These are phyloP conservation scores for Pythium diclinum DNA, from an alignment of 352 stramenopile genomes.

Conservation along the genomic window DNA sequence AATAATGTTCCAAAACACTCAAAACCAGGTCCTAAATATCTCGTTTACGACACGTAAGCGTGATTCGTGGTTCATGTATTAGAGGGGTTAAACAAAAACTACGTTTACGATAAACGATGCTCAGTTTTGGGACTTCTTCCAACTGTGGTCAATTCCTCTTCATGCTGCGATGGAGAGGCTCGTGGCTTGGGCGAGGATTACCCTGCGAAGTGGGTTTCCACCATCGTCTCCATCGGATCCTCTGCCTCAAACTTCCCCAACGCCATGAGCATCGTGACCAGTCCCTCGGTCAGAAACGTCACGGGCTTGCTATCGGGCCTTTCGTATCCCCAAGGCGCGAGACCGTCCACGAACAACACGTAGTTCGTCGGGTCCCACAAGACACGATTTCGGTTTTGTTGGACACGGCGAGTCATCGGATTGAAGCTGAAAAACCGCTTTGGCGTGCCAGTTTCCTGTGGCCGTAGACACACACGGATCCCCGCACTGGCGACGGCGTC, in stretches of 20 bases:
- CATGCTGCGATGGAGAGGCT: no score
- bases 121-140: no score
- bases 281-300: not conserved
- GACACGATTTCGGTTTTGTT: no score
- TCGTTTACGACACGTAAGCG: no score
- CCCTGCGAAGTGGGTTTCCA: not conserved
- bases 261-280: not conserved
- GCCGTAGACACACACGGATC: not conserved
- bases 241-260: not conserved
- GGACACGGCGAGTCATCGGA: not conserved
- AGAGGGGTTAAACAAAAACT: no score
- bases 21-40: no score
- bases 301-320: not conserved
- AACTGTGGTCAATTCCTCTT: no score
- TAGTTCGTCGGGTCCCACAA: not conserved
- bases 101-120: no score
- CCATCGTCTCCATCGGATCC: not conserved
- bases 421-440: not conserved
- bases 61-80: no score
- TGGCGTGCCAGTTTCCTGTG: not conserved
- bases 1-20: no score
- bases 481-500: not conserved
- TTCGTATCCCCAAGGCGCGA: not conserved
- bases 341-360: not conserved
- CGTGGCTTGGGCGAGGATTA: no score